A percentile compares a stretch with the other conserved stretches of the same genome.
Conservation (phyloP, 805 yeast species). For the Cyberlindnera euphorbiiphila region DNA sequence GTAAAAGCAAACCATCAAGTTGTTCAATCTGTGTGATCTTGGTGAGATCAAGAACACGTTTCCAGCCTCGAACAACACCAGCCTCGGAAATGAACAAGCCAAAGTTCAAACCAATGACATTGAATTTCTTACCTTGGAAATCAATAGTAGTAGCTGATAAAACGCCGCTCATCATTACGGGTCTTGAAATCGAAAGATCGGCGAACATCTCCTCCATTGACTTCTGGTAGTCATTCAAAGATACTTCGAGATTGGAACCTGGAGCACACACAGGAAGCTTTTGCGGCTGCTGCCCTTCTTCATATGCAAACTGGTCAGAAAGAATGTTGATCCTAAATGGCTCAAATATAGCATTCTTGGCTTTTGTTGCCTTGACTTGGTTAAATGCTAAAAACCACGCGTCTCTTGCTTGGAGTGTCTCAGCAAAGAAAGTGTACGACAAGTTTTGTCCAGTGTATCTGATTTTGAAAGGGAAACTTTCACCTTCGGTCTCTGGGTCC, state of each 20-base stretch:
- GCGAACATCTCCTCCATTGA: conserved; percentile 20
- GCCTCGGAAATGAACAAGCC: conserved; percentile 54
- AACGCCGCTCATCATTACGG: conserved; percentile 34
- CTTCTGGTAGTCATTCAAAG: conserved; percentile 34
- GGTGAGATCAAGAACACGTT: conserved; percentile 46
- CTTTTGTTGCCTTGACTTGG: conserved; percentile 41
- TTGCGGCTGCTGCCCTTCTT: conserved; percentile 44
- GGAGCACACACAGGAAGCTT: conserved; percentile 51
- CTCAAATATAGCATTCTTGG: conserved; percentile 39
- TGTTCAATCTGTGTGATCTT: conserved; percentile 61
- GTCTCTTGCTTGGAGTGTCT: conserved; percentile 45
- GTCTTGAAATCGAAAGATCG: conserved; percentile 30
- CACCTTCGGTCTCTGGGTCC: conserved; percentile 13
- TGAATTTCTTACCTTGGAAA: conserved; percentile 41
- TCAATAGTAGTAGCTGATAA: conserved; percentile 44
- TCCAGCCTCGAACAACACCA: conserved; percentile 45
- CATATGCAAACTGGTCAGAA: conserved; percentile 63
- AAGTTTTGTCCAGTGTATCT: conserved; percentile 55
- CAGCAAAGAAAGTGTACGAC: conserved; percentile 48
- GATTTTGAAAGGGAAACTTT: conserved; percentile 41
- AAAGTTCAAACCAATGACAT: conserved; percentile 54
- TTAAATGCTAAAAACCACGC: conserved; percentile 55
- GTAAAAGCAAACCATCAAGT: conserved; percentile 50
- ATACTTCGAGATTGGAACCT: conserved; percentile 48
- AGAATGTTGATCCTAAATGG: conserved; percentile 53